Conservation (phyloP, 768 basidiomycete genomes). For the Pisolithus orientalis region DNA sequence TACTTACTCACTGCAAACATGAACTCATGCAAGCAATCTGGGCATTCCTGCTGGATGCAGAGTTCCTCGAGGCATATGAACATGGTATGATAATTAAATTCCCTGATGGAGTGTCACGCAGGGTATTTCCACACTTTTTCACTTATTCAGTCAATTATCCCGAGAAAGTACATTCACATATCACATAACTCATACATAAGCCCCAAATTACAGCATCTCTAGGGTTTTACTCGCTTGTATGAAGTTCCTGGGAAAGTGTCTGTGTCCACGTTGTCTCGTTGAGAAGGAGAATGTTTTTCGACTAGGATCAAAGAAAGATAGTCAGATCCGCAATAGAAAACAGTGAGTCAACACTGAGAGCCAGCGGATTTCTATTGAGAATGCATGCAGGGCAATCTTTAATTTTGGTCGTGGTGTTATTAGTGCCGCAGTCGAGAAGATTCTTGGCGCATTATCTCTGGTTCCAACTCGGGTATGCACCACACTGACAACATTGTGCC, state of each 20-base stretch:
- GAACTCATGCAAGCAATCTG: constrained; percentile 23
- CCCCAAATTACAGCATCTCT: too few relatives aligned
- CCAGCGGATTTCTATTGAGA: not conserved
- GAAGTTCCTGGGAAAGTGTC: constrained; percentile 13
- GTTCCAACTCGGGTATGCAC: not conserved
- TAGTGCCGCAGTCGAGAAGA: not conserved
- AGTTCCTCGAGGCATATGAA: constrained; percentile 19
- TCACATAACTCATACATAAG: too few relatives aligned
- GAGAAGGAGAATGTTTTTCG: constrained; percentile 2
- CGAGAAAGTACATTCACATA: constrained; percentile 23
- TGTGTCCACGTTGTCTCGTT: constrained; percentile 15
- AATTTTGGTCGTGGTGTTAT: not conserved
- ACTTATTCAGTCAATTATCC: constrained; percentile 26
- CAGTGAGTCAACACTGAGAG: not conserved
- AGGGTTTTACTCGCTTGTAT: constrained; percentile 16
- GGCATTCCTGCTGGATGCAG: constrained; percentile 14
- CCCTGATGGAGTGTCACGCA: constrained; percentile 8
- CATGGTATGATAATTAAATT: constrained; percentile 16
- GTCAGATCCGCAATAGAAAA: not conserved
- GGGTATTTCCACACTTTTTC: constrained; percentile 15
- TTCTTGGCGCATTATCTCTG: not conserved
- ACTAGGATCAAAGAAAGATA: constrained; percentile 8
- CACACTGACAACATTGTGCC: too few relatives aligned
- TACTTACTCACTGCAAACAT: constrained; percentile 9
- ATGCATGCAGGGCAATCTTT: not conserved